phyloP scores from a whole-genome alignment of 1,139 yeast species.

The Trichomonascaceae sp. region DNA sequence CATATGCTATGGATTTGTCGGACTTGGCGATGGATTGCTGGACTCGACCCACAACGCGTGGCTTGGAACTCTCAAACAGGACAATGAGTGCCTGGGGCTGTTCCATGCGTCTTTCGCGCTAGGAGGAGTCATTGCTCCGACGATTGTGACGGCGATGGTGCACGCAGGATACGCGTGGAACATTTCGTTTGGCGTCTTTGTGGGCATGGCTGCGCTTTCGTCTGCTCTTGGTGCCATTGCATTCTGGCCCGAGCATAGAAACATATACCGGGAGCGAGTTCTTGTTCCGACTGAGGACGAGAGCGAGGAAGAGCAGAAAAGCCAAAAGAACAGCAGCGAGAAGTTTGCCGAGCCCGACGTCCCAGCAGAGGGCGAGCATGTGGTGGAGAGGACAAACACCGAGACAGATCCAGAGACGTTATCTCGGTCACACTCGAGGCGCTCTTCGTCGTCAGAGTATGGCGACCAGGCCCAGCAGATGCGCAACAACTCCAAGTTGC shows the following conservation, averaged over 20 bases:
- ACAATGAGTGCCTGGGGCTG: conserved; percentile 37
- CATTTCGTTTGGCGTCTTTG: conserved; percentile 35
- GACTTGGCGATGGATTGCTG: conserved; percentile 44
- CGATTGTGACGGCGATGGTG: conserved; percentile 41
- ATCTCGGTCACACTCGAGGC: no score
- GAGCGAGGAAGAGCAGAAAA: neutral
- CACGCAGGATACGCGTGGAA: conserved; percentile 39
- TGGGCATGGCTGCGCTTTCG: conserved; percentile 28
- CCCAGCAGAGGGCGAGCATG: conserved; percentile 1
- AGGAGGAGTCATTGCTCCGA: conserved; percentile 49
- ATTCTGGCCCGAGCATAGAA: conserved; percentile 12
- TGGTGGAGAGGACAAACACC: neutral
- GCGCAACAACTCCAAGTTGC: neutral
- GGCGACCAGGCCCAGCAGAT: conserved; percentile 31
- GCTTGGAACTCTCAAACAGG: conserved; percentile 36
- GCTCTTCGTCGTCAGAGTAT: neutral
- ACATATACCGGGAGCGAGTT: conserved; percentile 6
- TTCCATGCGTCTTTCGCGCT: conserved; percentile 49
- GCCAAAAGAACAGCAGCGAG: neutral
- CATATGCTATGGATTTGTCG: conserved; percentile 43
- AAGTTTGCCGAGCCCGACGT: conserved; percentile 1
- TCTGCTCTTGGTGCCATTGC: conserved; percentile 9
- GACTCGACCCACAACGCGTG: conserved; percentile 45
- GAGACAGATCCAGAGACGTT: no score
- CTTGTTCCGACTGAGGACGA: conserved; percentile 1